Evolutionary conservation across 2,329 filamentous ascomycete species (phyloP).

Genomic region (Sclerotinia nivalis): DNA sequence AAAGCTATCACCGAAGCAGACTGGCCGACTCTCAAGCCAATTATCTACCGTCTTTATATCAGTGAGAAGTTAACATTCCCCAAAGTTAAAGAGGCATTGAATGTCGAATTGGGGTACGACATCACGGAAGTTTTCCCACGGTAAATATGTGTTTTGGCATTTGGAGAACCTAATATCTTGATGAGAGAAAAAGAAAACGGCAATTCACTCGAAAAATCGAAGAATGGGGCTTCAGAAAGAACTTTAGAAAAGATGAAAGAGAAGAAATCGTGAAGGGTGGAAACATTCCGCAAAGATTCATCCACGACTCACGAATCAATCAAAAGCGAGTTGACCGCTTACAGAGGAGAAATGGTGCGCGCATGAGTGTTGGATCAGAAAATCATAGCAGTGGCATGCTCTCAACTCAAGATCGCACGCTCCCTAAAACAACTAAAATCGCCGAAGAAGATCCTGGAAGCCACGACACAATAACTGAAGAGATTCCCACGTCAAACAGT

Average conservation of each 20-base stretch:
- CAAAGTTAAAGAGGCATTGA: background rate
- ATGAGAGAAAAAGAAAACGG: background rate
- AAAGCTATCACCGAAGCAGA: background rate
- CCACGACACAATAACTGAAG: background rate
- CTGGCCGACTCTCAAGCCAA: background rate
- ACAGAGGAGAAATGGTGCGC: background rate
- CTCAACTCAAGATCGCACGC: too few species aligned
- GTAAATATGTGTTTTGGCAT: background rate
- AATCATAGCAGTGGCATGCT: too few species aligned
- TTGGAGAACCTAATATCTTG: background rate
- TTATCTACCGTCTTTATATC: background rate
- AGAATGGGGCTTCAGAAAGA: conserved; percentile 10
- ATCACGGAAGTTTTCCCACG: background rate
- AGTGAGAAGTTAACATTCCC: background rate
- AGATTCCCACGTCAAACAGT: background rate
- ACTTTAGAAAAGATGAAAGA: background rate
- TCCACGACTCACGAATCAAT: background rate
- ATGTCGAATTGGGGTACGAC: background rate
- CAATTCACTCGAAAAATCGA: background rate
- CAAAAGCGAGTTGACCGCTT: background rate
- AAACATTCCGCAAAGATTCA: background rate
- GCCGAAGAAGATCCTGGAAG: background rate
- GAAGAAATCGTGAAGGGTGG: background rate
- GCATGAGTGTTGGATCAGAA: background rate
- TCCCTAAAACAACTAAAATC: background rate